phyloP scores from a whole-genome alignment of 352 stramenopile species.

The Pythium grandisporangium region DNA sequence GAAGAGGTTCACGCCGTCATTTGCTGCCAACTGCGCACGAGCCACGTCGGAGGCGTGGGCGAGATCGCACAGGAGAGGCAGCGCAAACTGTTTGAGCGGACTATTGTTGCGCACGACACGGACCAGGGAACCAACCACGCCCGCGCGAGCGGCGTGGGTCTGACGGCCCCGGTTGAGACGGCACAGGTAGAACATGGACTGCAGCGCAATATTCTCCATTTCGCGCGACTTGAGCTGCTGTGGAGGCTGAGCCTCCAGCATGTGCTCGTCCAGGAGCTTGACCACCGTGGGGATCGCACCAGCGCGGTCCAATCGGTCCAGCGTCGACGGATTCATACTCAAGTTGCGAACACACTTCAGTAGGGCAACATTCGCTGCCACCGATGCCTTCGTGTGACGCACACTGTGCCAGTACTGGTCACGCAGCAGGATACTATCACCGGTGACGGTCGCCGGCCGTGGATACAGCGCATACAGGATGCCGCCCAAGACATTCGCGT shows the following conservation, averaged over 20 bases:
- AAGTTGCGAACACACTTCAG: slow-evolving; percentile 85
- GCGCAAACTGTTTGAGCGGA: slow-evolving; percentile 88
- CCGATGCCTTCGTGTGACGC: no score
- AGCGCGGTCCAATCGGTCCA: slow-evolving; percentile 84
- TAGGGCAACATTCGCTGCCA: slow-evolving; percentile 58
- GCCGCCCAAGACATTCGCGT: slow-evolving; percentile 64
- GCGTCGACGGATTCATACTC: slow-evolving; percentile 86
- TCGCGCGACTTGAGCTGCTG: slow-evolving; percentile 42
- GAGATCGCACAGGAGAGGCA: slow-evolving; percentile 89
- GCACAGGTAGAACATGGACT: slow-evolving; percentile 91
- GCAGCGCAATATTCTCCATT: slow-evolving; percentile 87
- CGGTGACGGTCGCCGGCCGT: background rate
- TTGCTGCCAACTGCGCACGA: slow-evolving; percentile 78
- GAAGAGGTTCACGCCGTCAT: slow-evolving; percentile 78
- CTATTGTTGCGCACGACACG: slow-evolving; percentile 76
- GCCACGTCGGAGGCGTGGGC: slow-evolving; percentile 83
- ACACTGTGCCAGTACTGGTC: background rate
- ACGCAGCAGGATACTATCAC: slow-evolving; percentile 1
- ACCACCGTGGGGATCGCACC: slow-evolving; percentile 85
- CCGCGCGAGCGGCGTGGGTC: slow-evolving; percentile 80
- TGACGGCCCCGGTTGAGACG: slow-evolving; percentile 88
- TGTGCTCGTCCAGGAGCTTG: slow-evolving; percentile 53
- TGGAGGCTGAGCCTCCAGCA: no score
- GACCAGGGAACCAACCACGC: slow-evolving; percentile 87
- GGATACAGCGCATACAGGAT: slow-evolving; percentile 47